Percentiles rank a stretch among this genome's conserved stretches.
Conservation (phyloP, 768 basidiomycete genomes). For the Tephrocybe sp. region DNA sequence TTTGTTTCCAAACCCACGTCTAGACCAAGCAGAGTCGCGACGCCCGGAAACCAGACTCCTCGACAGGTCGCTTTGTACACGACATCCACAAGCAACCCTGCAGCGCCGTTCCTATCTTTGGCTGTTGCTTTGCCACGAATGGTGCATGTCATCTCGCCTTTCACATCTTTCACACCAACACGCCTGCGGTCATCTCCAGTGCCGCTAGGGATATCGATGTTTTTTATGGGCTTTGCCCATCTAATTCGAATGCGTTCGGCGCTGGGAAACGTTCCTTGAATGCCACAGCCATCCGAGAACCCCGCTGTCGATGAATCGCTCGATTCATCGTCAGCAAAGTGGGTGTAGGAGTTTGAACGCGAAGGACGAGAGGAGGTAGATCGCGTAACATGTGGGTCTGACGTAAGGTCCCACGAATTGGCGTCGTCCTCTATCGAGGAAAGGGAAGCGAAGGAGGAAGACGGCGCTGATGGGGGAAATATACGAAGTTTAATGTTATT, state of each 20-base stretch:
- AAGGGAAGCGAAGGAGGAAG: conserved; percentile 68
- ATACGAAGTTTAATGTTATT: conserved; percentile 76
- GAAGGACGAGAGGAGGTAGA: conserved; percentile 43
- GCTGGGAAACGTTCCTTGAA: conserved; percentile 80
- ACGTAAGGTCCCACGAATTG: conserved; percentile 71
- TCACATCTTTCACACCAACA: conserved; percentile 68
- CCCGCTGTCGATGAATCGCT: conserved; percentile 64
- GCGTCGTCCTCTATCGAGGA: conserved; percentile 75
- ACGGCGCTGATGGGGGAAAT: conserved; percentile 57
- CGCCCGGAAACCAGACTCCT: conserved; percentile 81
- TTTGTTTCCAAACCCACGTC: conserved; percentile 71
- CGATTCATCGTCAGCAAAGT: conserved; percentile 82
- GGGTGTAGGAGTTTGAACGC: conserved; percentile 60
- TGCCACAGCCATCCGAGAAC: conserved; percentile 59
- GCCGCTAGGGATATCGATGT: conserved; percentile 40
- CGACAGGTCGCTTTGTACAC: conserved; percentile 75
- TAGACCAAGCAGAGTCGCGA: conserved; percentile 78
- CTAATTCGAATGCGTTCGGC: conserved; percentile 74
- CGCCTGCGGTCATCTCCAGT: conserved; percentile 56
- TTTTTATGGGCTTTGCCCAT: conserved; percentile 70
- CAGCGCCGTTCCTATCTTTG: conserved; percentile 33
- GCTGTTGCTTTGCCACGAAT: conserved; percentile 52
- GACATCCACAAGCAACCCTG: conserved; percentile 63
- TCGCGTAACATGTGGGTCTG: conserved; percentile 75
- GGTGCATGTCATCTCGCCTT: conserved; percentile 63